phyloP scores from a whole-genome alignment of 2,329 filamentous ascomycete genomes.

The Coniochaeta ligniaria region DNA sequence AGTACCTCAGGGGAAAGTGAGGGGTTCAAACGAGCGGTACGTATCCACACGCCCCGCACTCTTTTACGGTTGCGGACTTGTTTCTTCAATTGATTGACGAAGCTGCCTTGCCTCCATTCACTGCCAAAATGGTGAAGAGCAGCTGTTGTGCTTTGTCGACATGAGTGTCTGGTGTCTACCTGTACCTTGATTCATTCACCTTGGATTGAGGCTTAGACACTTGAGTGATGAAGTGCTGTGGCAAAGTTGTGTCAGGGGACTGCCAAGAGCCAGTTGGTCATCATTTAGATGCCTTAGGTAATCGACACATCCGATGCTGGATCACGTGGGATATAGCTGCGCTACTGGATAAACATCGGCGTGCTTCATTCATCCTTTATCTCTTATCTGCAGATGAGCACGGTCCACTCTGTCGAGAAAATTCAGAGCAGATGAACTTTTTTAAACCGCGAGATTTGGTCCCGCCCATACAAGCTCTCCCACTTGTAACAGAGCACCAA shows the following conservation, averaged over 20 bases:
- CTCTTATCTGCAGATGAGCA: not conserved
- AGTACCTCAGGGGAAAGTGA: not conserved
- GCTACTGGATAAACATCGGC: not conserved
- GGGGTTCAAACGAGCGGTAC: not conserved
- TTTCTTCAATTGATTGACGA: not conserved
- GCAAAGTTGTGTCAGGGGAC: no score
- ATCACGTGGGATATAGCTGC: no score
- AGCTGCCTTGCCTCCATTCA: no score
- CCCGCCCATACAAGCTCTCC: not conserved
- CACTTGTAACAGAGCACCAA: not conserved
- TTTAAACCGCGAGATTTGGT: not conserved
- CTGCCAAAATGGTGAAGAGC: no score
- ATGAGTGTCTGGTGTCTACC: no score
- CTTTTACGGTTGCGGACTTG: not conserved
- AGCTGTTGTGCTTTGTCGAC: no score
- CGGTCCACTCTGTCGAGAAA: not conserved
- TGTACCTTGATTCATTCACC: not conserved
- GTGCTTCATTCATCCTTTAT: not conserved
- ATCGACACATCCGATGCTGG: no score
- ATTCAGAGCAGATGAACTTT: not conserved
- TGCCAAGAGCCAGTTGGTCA: no score
- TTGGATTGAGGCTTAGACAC: not conserved
- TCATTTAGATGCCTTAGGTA: no score
- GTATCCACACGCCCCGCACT: not conserved
- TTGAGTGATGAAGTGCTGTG: not conserved